Evolutionary conservation across 345 rosid genomes (phyloP).

Genomic region (Populus pruinosa): DNA sequence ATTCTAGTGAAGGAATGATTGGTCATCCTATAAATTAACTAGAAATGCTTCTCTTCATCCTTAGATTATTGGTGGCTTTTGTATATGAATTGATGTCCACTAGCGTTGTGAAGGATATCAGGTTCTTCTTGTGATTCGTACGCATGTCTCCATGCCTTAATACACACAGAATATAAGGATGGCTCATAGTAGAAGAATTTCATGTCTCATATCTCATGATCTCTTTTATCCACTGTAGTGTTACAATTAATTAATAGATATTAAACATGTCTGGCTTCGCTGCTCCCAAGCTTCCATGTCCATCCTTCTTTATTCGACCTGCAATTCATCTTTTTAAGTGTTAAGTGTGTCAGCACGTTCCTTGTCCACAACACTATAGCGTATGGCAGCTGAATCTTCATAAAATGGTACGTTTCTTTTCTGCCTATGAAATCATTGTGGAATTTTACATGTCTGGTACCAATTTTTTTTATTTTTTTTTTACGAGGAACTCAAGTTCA

Average conservation of each 20-base stretch:
- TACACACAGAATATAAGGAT: too few species aligned
- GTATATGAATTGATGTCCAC: not conserved
- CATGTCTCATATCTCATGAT: not conserved
- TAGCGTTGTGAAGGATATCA: not conserved
- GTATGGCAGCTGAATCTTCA: not conserved
- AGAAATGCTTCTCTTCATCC: not conserved
- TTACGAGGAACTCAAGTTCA: too few species aligned
- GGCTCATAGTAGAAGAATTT: not conserved
- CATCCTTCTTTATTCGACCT: not conserved
- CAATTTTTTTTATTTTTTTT: too few species aligned
- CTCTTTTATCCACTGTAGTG: not conserved
- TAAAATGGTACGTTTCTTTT: not conserved
- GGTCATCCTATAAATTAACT: not conserved
- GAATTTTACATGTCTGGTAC: not conserved
- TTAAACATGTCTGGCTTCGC: not conserved
- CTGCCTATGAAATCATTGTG: not conserved
- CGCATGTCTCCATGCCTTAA: not conserved
- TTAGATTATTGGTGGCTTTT: not conserved
- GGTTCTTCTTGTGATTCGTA: not conserved
- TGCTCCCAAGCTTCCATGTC: not conserved
- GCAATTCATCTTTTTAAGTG: not conserved
- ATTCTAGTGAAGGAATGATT: not conserved
- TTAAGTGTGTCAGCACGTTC: not conserved
- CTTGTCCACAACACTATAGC: not conserved
- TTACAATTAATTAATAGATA: not conserved